Percentiles rank a stretch among this genome's conserved stretches.
Conservation (phyloP, 2,329 filamentous ascomycete species). For the Eutypella sp. region DNA sequence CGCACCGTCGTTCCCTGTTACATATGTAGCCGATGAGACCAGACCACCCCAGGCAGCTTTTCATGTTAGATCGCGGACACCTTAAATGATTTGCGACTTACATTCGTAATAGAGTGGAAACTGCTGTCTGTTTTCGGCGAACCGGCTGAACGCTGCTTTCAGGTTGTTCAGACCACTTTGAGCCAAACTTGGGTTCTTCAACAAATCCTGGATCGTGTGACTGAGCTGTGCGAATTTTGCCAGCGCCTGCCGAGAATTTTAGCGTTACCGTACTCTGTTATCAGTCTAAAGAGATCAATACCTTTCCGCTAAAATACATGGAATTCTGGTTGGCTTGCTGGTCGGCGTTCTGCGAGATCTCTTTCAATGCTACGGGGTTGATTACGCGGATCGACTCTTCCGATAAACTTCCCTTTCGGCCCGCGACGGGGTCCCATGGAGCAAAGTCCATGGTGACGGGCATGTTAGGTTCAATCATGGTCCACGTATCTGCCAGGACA, state of each 20-base stretch:
- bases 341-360: constrained; percentile 73
- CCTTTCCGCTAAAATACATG: constrained; percentile 92
- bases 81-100: constrained; percentile 29
- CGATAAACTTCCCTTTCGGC: constrained; percentile 42
- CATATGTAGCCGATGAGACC: constrained; percentile 71
- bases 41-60: constrained; percentile 70
- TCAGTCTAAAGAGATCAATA: constrained; percentile 27
- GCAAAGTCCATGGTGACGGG: constrained; percentile 71
- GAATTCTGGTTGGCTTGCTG: constrained; percentile 71
- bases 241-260: constrained; percentile 44
- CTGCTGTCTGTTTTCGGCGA: constrained; percentile 62
- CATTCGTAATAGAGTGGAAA: constrained; percentile 62
- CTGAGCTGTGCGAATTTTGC: constrained; percentile 71
- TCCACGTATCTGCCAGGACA: constrained; percentile 69
- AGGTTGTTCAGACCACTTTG: constrained; percentile 55
- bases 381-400: constrained; percentile 55
- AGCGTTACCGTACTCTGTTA: constrained; percentile 22
- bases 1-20: constrained; percentile 59
- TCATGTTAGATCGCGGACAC: constrained; percentile 9
- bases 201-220: constrained; percentile 59
- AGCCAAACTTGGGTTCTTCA: constrained; percentile 53
- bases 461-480: constrained; percentile 68
- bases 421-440: constrained; percentile 63
- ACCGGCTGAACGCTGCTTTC: constrained; percentile 61
- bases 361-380: constrained; percentile 57